phyloP scores from a whole-genome alignment of 2,329 filamentous ascomycete species.

The Trichoderma breve region DNA sequence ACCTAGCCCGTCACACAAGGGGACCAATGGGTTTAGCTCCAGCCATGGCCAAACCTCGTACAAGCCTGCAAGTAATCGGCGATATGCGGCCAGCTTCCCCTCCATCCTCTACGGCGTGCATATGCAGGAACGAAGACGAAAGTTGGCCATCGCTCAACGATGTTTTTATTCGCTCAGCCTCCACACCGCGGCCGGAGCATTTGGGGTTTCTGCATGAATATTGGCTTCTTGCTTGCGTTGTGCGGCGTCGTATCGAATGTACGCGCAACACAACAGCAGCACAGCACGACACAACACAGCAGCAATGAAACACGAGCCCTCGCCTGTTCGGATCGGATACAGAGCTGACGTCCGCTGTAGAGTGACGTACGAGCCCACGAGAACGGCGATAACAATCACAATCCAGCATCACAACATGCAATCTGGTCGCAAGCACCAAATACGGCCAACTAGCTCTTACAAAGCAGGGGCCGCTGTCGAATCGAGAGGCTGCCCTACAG shows the following conservation, averaged over 20 bases:
- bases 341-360: slow-evolving; percentile 6
- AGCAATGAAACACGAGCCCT: neutral
- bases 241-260: neutral
- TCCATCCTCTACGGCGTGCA: neutral
- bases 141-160: neutral
- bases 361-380: neutral
- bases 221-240: neutral
- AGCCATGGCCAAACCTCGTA: neutral
- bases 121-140: slow-evolving; percentile 15
- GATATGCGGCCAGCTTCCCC: slow-evolving; percentile 13
- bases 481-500: neutral
- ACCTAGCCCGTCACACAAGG: neutral
- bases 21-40: neutral
- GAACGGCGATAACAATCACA: slow-evolving; percentile 6
- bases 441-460: neutral
- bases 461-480: neutral
- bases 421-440: neutral
- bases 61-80: slow-evolving; percentile 2
- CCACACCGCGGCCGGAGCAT: neutral
- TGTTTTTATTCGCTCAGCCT: slow-evolving; percentile 12
- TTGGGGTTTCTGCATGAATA: neutral
- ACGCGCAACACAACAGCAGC: neutral
- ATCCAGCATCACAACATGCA: neutral
- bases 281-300: neutral
- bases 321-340: neutral